Conservation (phyloP, 1,284 basidiomycete genomes). For the Peniophora sp. region DNA sequence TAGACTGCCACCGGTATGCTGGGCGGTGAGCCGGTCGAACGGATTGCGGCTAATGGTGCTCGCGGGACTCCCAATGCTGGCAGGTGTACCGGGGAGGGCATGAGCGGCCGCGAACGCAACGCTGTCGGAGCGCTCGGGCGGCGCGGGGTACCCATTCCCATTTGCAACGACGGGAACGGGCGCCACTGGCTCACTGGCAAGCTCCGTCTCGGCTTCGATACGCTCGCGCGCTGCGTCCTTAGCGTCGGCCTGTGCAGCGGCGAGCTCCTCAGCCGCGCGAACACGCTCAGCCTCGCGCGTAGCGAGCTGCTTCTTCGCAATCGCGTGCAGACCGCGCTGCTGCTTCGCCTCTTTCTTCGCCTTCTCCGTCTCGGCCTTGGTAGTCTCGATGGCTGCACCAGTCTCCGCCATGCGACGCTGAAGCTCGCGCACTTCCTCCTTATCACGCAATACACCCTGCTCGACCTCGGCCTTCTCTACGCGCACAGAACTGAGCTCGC, state of each 20-base stretch:
- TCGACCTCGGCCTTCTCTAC: slow-evolving; percentile 93
- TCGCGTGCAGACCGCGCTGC: slow-evolving; percentile 91
- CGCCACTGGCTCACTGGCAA: slow-evolving; percentile 19
- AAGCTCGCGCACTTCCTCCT: slow-evolving; percentile 87
- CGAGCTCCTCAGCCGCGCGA: slow-evolving; percentile 65
- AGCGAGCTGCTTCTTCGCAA: slow-evolving; percentile 90
- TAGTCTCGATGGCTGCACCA: slow-evolving; percentile 62
- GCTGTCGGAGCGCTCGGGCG: slow-evolving; percentile 33
- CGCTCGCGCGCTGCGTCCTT: slow-evolving; percentile 46
- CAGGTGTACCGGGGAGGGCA: slow-evolving; percentile 52
- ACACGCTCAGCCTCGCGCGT: slow-evolving; percentile 77
- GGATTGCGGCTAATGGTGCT: slow-evolving; percentile 81
- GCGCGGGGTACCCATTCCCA: slow-evolving; percentile 23
- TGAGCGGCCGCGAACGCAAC: slow-evolving; percentile 57
- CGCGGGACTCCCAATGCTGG: slow-evolving; percentile 24
- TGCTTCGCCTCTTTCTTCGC: slow-evolving; percentile 90
- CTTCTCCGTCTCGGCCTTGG: slow-evolving; percentile 82
- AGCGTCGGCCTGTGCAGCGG: slow-evolving; percentile 54
- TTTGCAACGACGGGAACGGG: slow-evolving; percentile 12
- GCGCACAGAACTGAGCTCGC: slow-evolving; percentile 82
- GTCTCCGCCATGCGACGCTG: slow-evolving; percentile 81
- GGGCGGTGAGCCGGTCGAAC: slow-evolving; percentile 70
- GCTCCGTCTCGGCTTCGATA: slow-evolving; percentile 44
- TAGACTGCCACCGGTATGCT: slow-evolving; percentile 30
- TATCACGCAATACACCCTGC: slow-evolving; percentile 82